Conservation (phyloP, 306 rosid species). For the Vachellia collinsii region DNA sequence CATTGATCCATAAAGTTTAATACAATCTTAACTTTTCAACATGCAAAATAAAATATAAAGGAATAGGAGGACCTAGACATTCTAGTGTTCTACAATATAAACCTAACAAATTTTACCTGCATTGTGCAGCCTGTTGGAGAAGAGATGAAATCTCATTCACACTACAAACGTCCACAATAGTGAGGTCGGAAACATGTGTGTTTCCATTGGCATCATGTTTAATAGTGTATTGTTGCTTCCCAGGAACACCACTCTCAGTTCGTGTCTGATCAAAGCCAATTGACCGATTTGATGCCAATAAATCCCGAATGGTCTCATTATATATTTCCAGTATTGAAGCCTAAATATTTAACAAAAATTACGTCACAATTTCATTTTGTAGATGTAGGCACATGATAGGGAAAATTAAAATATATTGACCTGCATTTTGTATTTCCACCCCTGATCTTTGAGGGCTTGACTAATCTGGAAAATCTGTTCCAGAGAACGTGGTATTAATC, state of each 20-base stretch:
- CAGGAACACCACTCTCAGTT: conserved; percentile 61
- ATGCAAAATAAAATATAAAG: neutral
- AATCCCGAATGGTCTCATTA: conserved; percentile 89
- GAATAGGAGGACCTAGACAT: conserved; percentile 16
- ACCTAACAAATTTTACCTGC: conserved; percentile 57
- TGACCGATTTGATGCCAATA: conserved; percentile 66
- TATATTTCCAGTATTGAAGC: conserved; percentile 91
- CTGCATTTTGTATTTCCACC: conserved; percentile 94
- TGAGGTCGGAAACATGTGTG: conserved; percentile 81
- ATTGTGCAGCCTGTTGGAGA: conserved; percentile 79
- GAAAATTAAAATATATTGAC: conserved; percentile 40
- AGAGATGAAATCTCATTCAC: conserved; percentile 89
- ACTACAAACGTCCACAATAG: conserved; percentile 78
- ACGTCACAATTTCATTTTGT: conserved; percentile 17
- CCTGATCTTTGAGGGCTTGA: conserved; percentile 78
- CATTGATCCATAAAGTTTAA: conserved; percentile 19
- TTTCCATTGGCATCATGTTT: conserved; percentile 92
- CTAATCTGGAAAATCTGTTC: conserved; percentile 87
- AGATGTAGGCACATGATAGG: conserved; percentile 22
- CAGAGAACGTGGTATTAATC: conserved; percentile 88
- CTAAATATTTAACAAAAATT: conserved; percentile 42
- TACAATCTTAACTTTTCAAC: conserved; percentile 18
- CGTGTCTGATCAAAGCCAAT: conserved; percentile 52
- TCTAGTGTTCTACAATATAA: neutral
- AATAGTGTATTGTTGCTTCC: conserved; percentile 76